These are phyloP conservation scores for Boletus pseudo-olivaceus DNA, from an alignment of 768 basidiomycete species.

Conservation along the genomic window DNA sequence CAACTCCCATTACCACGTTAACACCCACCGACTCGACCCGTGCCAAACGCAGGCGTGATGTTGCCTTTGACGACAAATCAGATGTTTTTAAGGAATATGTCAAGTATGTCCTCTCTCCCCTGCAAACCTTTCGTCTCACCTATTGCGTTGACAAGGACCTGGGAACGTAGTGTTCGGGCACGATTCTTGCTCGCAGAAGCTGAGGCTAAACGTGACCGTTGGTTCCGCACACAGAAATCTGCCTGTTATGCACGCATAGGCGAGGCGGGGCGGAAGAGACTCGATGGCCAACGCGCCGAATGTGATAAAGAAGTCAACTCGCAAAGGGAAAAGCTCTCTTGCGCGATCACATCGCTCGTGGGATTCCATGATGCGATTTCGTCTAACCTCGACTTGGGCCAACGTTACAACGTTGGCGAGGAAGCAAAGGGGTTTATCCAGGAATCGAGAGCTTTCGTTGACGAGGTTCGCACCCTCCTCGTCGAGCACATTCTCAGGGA, in stretches of 20 bases:
- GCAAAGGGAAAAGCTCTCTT: slow-evolving; percentile 25
- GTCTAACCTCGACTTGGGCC: slow-evolving; percentile 25
- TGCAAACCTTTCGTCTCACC: not conserved
- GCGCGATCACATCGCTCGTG: slow-evolving; percentile 23
- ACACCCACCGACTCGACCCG: slow-evolving; percentile 19
- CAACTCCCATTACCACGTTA: slow-evolving; percentile 8
- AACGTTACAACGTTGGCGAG: slow-evolving; percentile 24
- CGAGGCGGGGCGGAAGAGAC: slow-evolving; percentile 28
- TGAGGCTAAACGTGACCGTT: slow-evolving; percentile 27
- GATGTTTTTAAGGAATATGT: slow-evolving; percentile 29
- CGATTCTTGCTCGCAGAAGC: slow-evolving; percentile 25
- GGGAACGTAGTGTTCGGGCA: slow-evolving; percentile 31
- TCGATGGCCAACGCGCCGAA: slow-evolving; percentile 26
- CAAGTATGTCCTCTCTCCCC: slow-evolving; percentile 19
- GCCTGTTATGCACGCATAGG: slow-evolving; percentile 27
- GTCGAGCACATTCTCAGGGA: slow-evolving; percentile 18
- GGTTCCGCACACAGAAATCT: slow-evolving; percentile 32
- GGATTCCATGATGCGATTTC: slow-evolving; percentile 19
- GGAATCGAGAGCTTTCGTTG: slow-evolving; percentile 26
- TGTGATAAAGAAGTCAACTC: slow-evolving; percentile 24
- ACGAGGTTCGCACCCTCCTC: slow-evolving; percentile 24
- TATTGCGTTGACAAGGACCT: slow-evolving; percentile 16
- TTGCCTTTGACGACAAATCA: slow-evolving; percentile 18
- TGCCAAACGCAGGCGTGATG: slow-evolving; percentile 27
- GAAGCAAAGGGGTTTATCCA: slow-evolving; percentile 20